A percentile compares a stretch with the other conserved stretches of the same genome.
These are phyloP conservation scores for Thalia dealbata DNA, from an alignment of 176 grass and related monocot genomes.

Conservation along the genomic window DNA sequence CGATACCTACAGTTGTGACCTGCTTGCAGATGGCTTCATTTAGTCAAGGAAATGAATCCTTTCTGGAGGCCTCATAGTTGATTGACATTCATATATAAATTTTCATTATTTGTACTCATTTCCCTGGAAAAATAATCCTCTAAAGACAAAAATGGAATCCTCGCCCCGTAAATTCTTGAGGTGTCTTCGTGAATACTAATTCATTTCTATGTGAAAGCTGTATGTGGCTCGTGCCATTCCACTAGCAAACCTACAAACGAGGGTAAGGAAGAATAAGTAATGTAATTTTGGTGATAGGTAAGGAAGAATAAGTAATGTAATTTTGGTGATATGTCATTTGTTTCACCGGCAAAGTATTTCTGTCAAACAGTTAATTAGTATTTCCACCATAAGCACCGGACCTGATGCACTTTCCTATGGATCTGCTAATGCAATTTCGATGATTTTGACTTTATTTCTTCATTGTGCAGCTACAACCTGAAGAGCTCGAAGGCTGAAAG, in stretches of 20 bases:
- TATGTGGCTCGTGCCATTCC: neutral
- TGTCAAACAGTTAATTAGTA: neutral
- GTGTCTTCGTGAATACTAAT: neutral
- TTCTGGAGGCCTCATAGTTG: neutral
- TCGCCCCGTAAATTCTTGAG: neutral
- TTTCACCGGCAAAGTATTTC: neutral
- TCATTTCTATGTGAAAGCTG: neutral
- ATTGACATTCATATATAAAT: neutral
- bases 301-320: neutral
- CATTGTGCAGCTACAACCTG: conserved; percentile 54
- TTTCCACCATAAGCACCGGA: neutral
- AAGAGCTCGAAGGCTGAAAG: conserved; percentile 65
- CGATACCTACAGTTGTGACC: neutral
- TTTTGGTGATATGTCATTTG: neutral
- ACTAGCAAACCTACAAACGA: neutral
- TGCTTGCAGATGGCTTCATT: neutral
- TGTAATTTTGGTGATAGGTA: neutral
- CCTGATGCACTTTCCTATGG: conserved; percentile 1
- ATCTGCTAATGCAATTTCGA: neutral
- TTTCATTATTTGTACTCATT: too few relatives aligned
- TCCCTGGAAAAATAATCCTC: neutral
- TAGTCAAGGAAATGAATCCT: neutral
- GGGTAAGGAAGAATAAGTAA: neutral
- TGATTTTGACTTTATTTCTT: neutral
- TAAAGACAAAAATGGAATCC: neutral